Percentiles rank a stretch among this genome's conserved stretches.
These are phyloP conservation scores for Pharus latifolius DNA, from an alignment of 176 grass and related monocot species.

Conservation along the genomic window DNA sequence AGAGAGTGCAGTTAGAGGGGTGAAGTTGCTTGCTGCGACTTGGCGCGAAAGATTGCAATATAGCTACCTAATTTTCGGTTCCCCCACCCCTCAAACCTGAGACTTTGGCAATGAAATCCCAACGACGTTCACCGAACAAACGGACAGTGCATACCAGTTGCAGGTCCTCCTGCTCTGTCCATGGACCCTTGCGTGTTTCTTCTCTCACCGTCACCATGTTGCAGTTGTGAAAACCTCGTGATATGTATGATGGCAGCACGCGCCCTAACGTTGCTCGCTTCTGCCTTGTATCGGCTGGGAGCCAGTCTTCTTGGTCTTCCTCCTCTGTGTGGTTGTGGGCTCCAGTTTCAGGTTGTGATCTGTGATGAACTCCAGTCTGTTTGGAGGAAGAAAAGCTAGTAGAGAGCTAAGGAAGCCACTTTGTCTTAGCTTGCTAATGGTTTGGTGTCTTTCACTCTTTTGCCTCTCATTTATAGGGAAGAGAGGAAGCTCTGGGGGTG, in stretches of 20 bases:
- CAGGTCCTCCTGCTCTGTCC: constrained; percentile 93
- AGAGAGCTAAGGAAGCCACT: constrained; percentile 7
- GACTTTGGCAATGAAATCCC: constrained; percentile 98
- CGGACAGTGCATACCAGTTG: constrained; percentile 98
- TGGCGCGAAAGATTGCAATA: constrained; percentile 16
- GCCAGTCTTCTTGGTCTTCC: constrained; percentile 32
- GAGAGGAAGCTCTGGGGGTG: constrained; percentile 14
- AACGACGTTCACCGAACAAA: constrained; percentile 97
- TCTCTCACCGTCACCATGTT: constrained; percentile 83
- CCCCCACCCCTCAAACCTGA: constrained; percentile 99
- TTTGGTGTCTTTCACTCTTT: constrained; percentile 71
- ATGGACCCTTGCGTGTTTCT: constrained; percentile 69
- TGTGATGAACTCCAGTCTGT: constrained; percentile 36
- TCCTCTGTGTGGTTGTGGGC: constrained; percentile 35
- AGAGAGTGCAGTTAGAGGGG: constrained; percentile 17
- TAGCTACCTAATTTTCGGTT: constrained; percentile 50
- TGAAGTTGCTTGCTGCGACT: constrained; percentile 27
- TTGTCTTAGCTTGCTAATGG: constrained; percentile 29
- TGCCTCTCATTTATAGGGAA: constrained; percentile 66
- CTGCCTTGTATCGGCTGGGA: constrained; percentile 40
- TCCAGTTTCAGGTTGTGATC: constrained; percentile 37
- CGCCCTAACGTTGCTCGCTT: constrained; percentile 25
- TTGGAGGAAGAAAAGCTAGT: constrained; percentile 1
- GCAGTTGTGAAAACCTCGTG: too few species aligned
- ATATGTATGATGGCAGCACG: constrained; percentile 2